Conservation (phyloP, 768 basidiomycete genomes). For the Boletellus ananas region DNA sequence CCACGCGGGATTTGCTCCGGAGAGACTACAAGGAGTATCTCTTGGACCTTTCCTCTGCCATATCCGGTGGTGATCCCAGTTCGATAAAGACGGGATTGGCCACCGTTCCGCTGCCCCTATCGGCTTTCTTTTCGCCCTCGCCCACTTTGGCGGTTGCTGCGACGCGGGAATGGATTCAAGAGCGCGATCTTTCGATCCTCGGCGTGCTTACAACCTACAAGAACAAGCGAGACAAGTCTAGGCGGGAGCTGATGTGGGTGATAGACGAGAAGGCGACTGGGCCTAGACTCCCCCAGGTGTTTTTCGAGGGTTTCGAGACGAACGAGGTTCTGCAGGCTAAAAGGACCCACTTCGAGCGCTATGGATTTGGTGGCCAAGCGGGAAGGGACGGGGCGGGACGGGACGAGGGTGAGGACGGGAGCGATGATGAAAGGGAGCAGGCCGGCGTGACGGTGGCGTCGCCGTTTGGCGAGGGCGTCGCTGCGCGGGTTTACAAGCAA, state of each 20-base stretch:
- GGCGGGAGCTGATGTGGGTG: constrained; percentile 66
- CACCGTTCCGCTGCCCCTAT: constrained; percentile 72
- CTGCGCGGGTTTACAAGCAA: constrained; percentile 60
- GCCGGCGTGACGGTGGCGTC: constrained; percentile 8
- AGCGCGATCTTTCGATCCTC: constrained; percentile 59
- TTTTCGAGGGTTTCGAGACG: constrained; percentile 60
- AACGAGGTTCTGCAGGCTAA: constrained; percentile 49
- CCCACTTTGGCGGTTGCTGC: constrained; percentile 9
- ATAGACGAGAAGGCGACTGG: constrained; percentile 39
- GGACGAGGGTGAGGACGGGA: constrained; percentile 9
- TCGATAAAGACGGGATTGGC: constrained; percentile 70
- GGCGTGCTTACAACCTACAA: constrained; percentile 80
- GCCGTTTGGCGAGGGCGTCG: constrained; percentile 22
- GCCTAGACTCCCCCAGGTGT: constrained; percentile 32
- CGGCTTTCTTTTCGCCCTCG: constrained; percentile 35
- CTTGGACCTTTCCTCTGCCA: constrained; percentile 36
- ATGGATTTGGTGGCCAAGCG: constrained; percentile 10
- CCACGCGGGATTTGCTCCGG: constrained; percentile 73
- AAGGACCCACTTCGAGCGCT: constrained; percentile 31
- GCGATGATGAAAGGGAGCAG: constrained; percentile 6
- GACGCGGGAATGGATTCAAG: constrained; percentile 58
- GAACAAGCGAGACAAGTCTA: constrained; percentile 49
- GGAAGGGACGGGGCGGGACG: constrained; percentile 8
- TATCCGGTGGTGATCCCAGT: constrained; percentile 22
- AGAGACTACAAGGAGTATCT: constrained; percentile 95